Evolutionary conservation across 257 asterid genomes (phyloP).

Genomic region (Avicennia marina): DNA sequence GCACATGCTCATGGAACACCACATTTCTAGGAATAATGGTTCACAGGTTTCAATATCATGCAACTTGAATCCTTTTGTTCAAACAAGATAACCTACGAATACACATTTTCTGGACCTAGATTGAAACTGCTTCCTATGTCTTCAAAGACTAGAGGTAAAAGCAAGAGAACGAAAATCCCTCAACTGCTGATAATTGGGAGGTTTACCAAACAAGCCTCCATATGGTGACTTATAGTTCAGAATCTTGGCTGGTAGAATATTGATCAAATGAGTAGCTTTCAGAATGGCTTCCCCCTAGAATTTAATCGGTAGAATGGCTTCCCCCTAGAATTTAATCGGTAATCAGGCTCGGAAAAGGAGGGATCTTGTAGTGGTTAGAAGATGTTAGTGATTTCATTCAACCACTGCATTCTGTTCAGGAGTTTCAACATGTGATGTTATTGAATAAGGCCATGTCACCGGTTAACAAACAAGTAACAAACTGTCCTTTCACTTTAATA

Average conservation of each 20-base stretch:
- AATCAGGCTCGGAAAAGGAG: neutral
- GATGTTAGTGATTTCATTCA: neutral
- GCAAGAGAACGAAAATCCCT: neutral
- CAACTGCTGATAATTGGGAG: neutral
- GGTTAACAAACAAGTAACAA: no score
- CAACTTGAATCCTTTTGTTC: neutral
- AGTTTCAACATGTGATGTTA: neutral
- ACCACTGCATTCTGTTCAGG: slow-evolving; percentile 1
- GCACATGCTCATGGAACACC: no score
- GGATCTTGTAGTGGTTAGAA: neutral
- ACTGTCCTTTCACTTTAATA: no score
- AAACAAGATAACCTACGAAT: slow-evolving; percentile 8
- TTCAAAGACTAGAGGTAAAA: neutral
- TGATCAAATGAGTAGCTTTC: neutral
- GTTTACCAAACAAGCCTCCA: neutral
- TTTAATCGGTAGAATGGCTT: no score
- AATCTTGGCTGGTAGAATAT: neutral
- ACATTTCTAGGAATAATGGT: neutral
- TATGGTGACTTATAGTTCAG: neutral
- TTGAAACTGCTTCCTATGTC: neutral
- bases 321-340: neutral
- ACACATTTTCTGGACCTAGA: neutral
- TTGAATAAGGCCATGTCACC: no score
- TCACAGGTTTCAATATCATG: neutral
- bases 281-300: no score